phyloP scores from a whole-genome alignment of 306 rosid species.

The Quercus gilva region DNA sequence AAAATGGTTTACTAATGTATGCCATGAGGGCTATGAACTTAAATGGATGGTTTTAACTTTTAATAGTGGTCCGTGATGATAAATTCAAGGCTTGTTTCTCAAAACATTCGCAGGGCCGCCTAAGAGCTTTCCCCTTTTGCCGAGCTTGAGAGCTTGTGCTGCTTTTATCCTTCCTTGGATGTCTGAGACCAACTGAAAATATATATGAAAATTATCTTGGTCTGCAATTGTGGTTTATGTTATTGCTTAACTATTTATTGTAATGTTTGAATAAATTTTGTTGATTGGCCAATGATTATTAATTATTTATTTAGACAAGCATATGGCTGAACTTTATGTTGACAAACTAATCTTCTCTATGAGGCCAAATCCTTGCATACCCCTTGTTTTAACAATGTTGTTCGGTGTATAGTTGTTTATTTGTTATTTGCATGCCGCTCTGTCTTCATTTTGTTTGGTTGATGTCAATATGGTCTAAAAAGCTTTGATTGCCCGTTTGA shows the following conservation, averaged over 20 bases:
- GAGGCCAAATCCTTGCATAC: not conserved
- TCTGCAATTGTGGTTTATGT: too few relatives aligned
- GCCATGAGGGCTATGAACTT: too few relatives aligned
- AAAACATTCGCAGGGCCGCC: conserved; percentile 40
- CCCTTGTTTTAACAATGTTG: not conserved
- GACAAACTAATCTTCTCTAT: not conserved
- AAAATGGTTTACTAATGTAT: too few relatives aligned
- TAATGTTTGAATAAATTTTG: too few relatives aligned
- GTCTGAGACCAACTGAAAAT: not conserved
- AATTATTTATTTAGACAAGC: conserved; percentile 7
- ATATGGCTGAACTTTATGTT: conserved; percentile 15
- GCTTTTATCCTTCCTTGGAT: conserved; percentile 20
- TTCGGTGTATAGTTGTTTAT: not conserved
- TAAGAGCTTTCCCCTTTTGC: conserved; percentile 40
- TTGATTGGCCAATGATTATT: conserved; percentile 1
- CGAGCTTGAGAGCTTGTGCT: conserved; percentile 47
- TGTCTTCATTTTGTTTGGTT: not conserved
- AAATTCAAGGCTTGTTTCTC: conserved; percentile 38
- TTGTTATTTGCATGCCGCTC: not conserved
- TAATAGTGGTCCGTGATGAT: not conserved
- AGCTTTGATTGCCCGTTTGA: too few relatives aligned
- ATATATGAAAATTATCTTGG: too few relatives aligned
- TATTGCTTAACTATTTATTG: too few relatives aligned
- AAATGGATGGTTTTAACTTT: too few relatives aligned
- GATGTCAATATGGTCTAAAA: not conserved